Conservation (phyloP, 768 basidiomycete species). For the Tricholoma terreum region DNA sequence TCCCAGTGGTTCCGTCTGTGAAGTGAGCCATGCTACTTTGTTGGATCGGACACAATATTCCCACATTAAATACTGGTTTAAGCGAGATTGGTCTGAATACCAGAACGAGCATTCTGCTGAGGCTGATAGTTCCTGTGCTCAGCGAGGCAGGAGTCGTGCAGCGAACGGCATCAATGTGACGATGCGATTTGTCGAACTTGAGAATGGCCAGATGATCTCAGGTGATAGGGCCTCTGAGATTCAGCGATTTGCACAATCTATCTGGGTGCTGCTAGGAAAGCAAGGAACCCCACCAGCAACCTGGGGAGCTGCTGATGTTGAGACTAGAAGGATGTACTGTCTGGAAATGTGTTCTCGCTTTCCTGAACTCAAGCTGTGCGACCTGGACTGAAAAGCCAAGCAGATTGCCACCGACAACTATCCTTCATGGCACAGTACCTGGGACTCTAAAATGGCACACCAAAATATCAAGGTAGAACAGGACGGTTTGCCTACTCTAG, state of each 20-base stretch:
- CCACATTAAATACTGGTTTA: conserved; percentile 8
- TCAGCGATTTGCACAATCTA: not conserved
- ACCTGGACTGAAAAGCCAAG: conserved; percentile 18
- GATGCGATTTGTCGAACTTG: conserved; percentile 2
- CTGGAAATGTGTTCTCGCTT: conserved; percentile 13
- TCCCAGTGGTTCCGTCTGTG: too few species aligned
- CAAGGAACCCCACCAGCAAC: not conserved
- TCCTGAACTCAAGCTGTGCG: conserved; percentile 15
- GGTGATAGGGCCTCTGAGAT: conserved; percentile 1
- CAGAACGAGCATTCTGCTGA: not conserved
- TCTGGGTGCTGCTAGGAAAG: not conserved
- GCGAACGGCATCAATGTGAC: not conserved
- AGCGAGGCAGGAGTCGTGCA: not conserved
- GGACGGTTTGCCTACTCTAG: too few species aligned
- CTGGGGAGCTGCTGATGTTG: conserved; percentile 5
- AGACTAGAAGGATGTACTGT: not conserved
- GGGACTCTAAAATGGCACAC: too few species aligned
- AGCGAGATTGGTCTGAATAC: not conserved
- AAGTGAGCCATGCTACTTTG: too few species aligned
- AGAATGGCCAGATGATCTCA: conserved; percentile 1
- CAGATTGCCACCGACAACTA: conserved; percentile 14
- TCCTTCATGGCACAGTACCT: conserved; percentile 12
- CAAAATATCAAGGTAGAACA: too few species aligned
- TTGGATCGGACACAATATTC: conserved; percentile 1
- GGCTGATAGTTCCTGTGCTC: too few species aligned